These are phyloP conservation scores for Diaporthe sp. DNA, from an alignment of 2,329 filamentous ascomycete genomes.

Conservation along the genomic window DNA sequence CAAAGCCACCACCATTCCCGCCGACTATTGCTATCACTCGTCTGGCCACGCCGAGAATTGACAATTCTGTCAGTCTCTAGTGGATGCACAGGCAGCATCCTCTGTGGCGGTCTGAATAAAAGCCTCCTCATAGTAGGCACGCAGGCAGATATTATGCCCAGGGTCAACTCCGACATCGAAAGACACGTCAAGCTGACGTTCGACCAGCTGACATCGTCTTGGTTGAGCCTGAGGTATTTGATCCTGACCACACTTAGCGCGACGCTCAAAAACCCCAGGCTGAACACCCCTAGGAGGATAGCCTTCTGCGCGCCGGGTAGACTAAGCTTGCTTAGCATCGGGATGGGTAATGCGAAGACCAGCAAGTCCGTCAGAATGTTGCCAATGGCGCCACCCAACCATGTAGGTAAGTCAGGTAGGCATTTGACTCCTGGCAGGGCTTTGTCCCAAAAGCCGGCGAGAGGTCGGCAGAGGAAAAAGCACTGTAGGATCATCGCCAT, in stretches of 20 bases:
- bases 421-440: neutral
- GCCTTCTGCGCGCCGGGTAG: neutral
- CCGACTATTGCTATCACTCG: neutral
- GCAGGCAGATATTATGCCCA: constrained; percentile 18
- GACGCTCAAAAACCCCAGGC: neutral
- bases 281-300: neutral
- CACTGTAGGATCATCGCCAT: constrained; percentile 5
- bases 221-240: constrained; percentile 17
- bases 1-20: constrained; percentile 22
- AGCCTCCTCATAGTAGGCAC: constrained; percentile 14
- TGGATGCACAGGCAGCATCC: neutral
- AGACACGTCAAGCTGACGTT: neutral
- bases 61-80: neutral
- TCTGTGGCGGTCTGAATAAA: neutral
- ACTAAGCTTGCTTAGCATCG: neutral
- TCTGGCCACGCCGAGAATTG: neutral
- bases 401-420: neutral
- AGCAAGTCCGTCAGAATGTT: constrained; percentile 1
- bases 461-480: constrained; percentile 9
- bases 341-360: constrained; percentile 9
- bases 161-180: constrained; percentile 9
- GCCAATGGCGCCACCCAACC: neutral
- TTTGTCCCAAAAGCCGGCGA: constrained; percentile 16
- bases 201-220: constrained; percentile 11
- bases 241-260: constrained; percentile 14